Percentiles rank a stretch among this genome's conserved stretches.
Conservation (phyloP, 306 rosid species). For the Corylus heterophylla region DNA sequence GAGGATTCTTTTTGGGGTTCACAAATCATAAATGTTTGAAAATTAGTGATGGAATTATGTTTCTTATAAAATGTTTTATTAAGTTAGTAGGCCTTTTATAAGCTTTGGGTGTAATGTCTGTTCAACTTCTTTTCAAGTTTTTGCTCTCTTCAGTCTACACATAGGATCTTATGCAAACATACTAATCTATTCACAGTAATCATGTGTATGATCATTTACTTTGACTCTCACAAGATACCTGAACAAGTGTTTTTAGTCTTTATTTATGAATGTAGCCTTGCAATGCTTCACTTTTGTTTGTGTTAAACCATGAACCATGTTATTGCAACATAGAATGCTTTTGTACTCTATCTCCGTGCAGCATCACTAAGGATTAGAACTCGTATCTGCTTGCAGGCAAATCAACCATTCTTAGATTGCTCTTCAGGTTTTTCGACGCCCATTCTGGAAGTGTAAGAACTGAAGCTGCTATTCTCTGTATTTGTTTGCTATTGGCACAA, state of each 20-base stretch:
- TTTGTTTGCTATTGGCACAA: slow-evolving; percentile 26
- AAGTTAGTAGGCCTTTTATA: neutral
- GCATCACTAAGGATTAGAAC: slow-evolving; percentile 31
- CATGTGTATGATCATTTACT: neutral
- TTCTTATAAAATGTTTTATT: neutral
- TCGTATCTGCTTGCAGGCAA: slow-evolving; percentile 73
- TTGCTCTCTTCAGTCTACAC: neutral
- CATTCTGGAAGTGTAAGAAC: slow-evolving; percentile 88
- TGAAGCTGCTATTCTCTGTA: slow-evolving; percentile 31
- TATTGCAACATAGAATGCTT: neutral
- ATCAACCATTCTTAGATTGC: slow-evolving; percentile 90
- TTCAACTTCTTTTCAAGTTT: neutral
- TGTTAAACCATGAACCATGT: neutral
- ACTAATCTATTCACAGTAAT: neutral
- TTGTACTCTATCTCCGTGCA: slow-evolving; percentile 15
- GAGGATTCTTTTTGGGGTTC: too few species aligned
- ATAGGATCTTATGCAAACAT: neutral
- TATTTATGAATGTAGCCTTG: neutral
- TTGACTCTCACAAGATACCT: neutral
- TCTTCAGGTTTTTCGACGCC: slow-evolving; percentile 92
- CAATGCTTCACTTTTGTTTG: neutral
- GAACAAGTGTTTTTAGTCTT: neutral
- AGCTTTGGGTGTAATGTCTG: neutral
- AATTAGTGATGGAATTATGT: neutral
- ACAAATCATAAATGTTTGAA: neutral